A percentile compares a stretch with the other conserved stretches of the same genome.
These are phyloP conservation scores for Backusella tarrabulga DNA, from an alignment of 192 early-diverging fungal genomes.

Conservation along the genomic window DNA sequence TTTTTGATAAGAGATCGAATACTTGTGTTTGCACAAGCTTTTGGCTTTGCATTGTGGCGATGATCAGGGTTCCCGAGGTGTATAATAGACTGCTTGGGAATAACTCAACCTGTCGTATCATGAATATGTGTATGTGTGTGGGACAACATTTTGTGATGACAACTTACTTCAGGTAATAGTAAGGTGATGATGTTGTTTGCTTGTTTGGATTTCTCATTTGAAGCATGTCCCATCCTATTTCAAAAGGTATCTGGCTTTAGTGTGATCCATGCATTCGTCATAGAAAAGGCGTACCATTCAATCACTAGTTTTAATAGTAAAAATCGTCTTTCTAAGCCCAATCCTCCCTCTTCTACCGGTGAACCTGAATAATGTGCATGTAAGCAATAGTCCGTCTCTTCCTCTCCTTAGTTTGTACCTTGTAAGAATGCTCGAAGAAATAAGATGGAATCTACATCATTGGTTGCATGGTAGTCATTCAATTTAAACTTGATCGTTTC, in stretches of 20 bases:
- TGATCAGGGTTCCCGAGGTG: not conserved
- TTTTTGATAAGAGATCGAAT: conserved; percentile 32
- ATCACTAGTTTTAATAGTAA: not conserved
- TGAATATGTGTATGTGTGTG: not conserved
- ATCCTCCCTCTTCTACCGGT: conserved; percentile 8
- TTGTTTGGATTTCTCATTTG: conserved; percentile 5
- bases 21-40: conserved; percentile 12
- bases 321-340: conserved; percentile 6
- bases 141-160: not conserved
- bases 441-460: not conserved
- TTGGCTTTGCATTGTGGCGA: conserved; percentile 8
- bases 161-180: conserved; percentile 24
- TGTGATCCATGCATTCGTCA: not conserved
- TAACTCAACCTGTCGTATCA: conserved; percentile 15
- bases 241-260: not conserved
- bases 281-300: conserved; percentile 18
- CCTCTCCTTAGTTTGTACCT: not conserved
- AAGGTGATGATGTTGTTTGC: conserved; percentile 16
- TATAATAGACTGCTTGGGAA: conserved; percentile 2
- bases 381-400: not conserved
- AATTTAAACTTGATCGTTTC: not conserved
- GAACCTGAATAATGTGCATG: conserved; percentile 10
- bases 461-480: not conserved
- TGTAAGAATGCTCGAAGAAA: not conserved
- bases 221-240: not conserved